A percentile compares a stretch with the other conserved stretches of the same genome.
Conservation (phyloP, 2,329 filamentous ascomycete species). For the Aspergillaceae sp. region DNA sequence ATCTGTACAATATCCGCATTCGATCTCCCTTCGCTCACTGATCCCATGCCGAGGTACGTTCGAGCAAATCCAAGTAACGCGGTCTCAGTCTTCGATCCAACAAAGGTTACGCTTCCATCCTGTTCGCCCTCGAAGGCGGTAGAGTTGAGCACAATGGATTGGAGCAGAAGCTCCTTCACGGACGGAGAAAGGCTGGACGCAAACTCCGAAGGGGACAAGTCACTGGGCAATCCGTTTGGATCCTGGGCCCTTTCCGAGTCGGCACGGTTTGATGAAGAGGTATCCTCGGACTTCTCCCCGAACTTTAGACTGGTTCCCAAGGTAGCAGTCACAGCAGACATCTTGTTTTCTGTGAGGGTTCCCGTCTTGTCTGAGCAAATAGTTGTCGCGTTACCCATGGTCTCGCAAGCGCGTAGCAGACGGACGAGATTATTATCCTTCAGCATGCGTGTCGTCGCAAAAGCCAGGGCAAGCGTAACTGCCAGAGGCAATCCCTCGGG, state of each 20-base stretch:
- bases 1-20: constrained; percentile 50
- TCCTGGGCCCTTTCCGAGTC: constrained; percentile 6
- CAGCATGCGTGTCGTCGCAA: constrained; percentile 55
- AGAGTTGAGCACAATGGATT: constrained; percentile 61
- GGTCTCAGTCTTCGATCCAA: constrained; percentile 71
- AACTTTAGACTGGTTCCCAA: constrained; percentile 41
- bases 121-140: constrained; percentile 61
- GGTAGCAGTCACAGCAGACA: constrained; percentile 52
- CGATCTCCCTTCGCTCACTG: constrained; percentile 52
- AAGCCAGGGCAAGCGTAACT: constrained; percentile 54
- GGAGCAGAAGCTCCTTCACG: constrained; percentile 49
- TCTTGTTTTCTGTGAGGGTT: constrained; percentile 56
- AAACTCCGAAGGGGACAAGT: constrained; percentile 48
- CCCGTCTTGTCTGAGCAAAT: constrained; percentile 61
- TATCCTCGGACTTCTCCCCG: constrained; percentile 30
- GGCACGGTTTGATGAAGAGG: constrained; percentile 14
- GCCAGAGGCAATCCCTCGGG: constrained; percentile 54
- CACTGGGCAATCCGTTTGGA: constrained; percentile 23
- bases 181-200: constrained; percentile 44
- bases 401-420: constrained; percentile 51
- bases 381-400: constrained; percentile 56
- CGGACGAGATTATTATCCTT: constrained; percentile 56
- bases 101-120: constrained; percentile 52
- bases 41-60: constrained; percentile 56
- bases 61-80: constrained; percentile 62